phyloP scores from a whole-genome alignment of 208 protist genomes.

The Jaenimonas drosophilae region DNA sequence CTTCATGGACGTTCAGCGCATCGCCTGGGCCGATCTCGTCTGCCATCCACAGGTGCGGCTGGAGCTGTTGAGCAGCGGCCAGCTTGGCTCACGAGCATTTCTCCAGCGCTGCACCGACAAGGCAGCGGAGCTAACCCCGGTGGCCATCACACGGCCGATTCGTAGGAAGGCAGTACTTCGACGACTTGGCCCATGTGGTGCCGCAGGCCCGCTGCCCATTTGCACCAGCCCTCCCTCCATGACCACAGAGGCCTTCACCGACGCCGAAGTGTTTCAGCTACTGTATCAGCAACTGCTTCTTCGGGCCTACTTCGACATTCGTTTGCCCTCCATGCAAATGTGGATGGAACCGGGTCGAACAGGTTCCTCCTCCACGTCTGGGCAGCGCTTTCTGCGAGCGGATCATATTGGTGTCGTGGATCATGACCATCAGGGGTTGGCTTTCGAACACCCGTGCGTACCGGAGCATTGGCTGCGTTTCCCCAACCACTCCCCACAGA shows the following conservation, averaged over 20 bases:
- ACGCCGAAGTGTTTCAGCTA: slow-evolving; percentile 81
- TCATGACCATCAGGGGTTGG: slow-evolving; percentile 23
- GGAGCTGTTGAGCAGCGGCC: background rate
- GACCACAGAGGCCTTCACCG: slow-evolving; percentile 50
- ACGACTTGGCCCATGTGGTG: background rate
- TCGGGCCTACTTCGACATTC: slow-evolving; percentile 62
- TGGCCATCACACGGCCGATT: background rate
- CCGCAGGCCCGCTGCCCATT: background rate
- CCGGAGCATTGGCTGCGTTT: slow-evolving; percentile 40
- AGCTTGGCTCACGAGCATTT: background rate
- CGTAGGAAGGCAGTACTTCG: background rate
- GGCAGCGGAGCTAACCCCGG: background rate
- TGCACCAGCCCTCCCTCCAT: slow-evolving; percentile 12
- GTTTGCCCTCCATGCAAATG: slow-evolving; percentile 34
- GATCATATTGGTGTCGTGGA: slow-evolving; percentile 32
- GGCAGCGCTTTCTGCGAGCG: no score
- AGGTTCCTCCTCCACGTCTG: no score
- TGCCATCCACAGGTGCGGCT: background rate
- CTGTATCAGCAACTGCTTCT: slow-evolving; percentile 80
- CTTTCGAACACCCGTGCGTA: slow-evolving; percentile 44
- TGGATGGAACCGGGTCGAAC: no score
- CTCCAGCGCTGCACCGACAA: background rate
- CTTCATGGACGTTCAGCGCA: background rate
- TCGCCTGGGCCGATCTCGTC: background rate
- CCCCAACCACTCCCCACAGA: slow-evolving; percentile 28